Conservation (phyloP, 805 yeast species). For the Spathaspora gorwiae region DNA sequence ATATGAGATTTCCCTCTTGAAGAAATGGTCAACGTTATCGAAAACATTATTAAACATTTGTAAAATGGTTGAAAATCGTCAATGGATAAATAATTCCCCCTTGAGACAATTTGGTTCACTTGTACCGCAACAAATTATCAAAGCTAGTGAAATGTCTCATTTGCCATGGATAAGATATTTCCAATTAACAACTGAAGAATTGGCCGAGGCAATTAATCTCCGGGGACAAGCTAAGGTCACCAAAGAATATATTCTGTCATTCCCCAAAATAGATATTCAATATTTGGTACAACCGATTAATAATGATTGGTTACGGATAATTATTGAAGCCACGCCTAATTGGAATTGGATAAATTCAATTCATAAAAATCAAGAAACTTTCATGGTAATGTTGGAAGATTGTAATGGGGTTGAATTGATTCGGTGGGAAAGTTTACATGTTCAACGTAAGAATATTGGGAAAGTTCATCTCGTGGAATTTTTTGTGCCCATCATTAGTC, state of each 20-base stretch:
- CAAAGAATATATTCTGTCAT: slow-evolving; percentile 57
- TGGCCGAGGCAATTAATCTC: slow-evolving; percentile 75
- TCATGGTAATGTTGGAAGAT: slow-evolving; percentile 73
- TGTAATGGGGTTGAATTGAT: slow-evolving; percentile 74
- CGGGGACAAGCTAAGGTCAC: slow-evolving; percentile 61
- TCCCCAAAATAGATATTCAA: slow-evolving; percentile 62
- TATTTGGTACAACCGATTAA: slow-evolving; percentile 77
- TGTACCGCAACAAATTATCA: slow-evolving; percentile 69
- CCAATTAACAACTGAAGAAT: slow-evolving; percentile 64
- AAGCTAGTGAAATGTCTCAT: slow-evolving; percentile 72
- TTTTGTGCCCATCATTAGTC: slow-evolving; percentile 50
- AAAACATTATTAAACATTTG: slow-evolving; percentile 57
- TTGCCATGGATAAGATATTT: slow-evolving; percentile 82
- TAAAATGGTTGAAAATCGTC: slow-evolving; percentile 72
- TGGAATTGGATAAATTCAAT: slow-evolving; percentile 64
- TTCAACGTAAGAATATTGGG: slow-evolving; percentile 47
- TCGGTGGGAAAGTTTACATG: slow-evolving; percentile 49
- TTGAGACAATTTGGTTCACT: slow-evolving; percentile 68
- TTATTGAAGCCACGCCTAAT: slow-evolving; percentile 60
- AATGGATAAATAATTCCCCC: slow-evolving; percentile 86
- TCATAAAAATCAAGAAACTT: slow-evolving; percentile 65
- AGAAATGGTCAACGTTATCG: slow-evolving; percentile 67
- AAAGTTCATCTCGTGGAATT: slow-evolving; percentile 59
- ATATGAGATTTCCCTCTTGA: slow-evolving; percentile 66
- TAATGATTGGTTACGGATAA: slow-evolving; percentile 58